Evolutionary conservation across 2,329 filamentous ascomycete genomes (phyloP).

Genomic region (Ceratocystis cubensis): DNA sequence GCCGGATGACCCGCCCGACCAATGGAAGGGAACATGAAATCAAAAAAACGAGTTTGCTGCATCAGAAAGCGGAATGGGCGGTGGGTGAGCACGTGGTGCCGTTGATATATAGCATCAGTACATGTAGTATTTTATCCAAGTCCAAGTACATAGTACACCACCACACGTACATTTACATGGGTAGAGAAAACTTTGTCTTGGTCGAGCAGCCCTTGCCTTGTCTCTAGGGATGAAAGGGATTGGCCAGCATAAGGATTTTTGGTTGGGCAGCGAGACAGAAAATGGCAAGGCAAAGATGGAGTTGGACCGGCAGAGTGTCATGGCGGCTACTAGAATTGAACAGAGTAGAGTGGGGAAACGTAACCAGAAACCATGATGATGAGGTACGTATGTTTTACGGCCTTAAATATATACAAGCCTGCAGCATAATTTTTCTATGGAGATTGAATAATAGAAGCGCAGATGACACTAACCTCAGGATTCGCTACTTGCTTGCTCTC

Average conservation of each 20-base stretch:
- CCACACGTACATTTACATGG: background rate
- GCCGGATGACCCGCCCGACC: background rate
- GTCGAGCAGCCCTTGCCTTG: background rate
- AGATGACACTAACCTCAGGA: no score
- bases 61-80: background rate
- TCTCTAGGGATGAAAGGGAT: background rate
- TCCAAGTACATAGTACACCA: no score
- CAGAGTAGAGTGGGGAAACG: no score
- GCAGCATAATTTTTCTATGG: no score
- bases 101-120: background rate
- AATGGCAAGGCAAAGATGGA: background rate
- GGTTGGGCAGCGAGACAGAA: conserved; percentile 4
- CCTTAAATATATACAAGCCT: no score
- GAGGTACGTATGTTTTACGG: no score
- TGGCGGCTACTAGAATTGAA: background rate
- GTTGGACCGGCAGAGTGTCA: background rate
- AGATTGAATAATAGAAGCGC: no score
- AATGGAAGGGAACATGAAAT: background rate
- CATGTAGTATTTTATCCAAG: background rate
- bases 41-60: background rate
- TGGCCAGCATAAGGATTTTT: background rate
- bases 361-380: no score
- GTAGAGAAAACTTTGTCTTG: background rate
- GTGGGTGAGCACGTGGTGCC: background rate
- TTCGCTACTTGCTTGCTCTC: no score